Evolutionary conservation across 73 alveolate genomes (phyloP).

Genomic region (Tetrahymena elliotti): DNA sequence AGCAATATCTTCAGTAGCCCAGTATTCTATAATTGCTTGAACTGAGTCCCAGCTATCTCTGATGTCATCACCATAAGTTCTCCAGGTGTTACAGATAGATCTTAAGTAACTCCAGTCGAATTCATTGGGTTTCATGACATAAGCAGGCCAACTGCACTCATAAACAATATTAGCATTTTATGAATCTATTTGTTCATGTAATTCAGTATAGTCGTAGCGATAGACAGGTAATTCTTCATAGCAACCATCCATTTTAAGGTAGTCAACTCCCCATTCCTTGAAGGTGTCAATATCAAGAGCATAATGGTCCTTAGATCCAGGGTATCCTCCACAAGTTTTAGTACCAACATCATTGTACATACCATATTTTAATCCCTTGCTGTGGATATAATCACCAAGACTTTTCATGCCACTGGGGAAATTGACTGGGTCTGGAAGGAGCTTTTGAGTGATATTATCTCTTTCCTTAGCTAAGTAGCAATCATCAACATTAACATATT

Average conservation of each 20-base stretch:
- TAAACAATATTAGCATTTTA: not conserved
- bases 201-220: constrained; percentile 4
- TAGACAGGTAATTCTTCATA: constrained; percentile 38
- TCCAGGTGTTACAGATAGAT: not conserved
- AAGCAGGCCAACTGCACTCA: not conserved
- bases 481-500: constrained; percentile 75
- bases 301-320: constrained; percentile 69
- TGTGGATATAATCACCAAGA: constrained; percentile 73
- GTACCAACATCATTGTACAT: constrained; percentile 78
- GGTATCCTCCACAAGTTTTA: constrained; percentile 68
- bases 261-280: constrained; percentile 81
- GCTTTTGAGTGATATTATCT: constrained; percentile 43
- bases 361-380: constrained; percentile 62
- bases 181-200: not conserved
- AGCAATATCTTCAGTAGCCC: not conserved
- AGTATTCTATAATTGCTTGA: not conserved
- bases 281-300: constrained; percentile 65
- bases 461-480: constrained; percentile 67
- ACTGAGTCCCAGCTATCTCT: constrained; percentile 1
- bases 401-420: constrained; percentile 79
- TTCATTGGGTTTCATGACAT: not conserved
- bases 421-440: constrained; percentile 48
- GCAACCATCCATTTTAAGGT: constrained; percentile 78
- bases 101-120: not conserved
- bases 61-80: not conserved